phyloP scores from a whole-genome alignment of 2,329 filamentous ascomycete species.

The Ascochyta lentis region DNA sequence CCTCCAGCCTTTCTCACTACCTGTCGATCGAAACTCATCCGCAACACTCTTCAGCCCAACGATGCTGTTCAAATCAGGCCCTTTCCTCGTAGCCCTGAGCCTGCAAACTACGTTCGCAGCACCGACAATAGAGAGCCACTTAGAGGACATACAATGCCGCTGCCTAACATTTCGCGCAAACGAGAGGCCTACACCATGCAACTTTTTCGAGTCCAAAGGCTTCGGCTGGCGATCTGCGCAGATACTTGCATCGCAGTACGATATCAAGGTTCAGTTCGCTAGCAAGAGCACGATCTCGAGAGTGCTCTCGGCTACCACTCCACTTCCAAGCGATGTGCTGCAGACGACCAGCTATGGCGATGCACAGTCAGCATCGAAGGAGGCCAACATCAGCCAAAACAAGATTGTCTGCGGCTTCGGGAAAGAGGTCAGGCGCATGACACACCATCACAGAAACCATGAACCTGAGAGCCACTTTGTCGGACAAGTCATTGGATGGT shows the following conservation, averaged over 20 bases:
- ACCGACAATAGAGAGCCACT: constrained; percentile 20
- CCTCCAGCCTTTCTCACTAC: not conserved
- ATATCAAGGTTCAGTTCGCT: constrained; percentile 35
- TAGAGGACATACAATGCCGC: constrained; percentile 33
- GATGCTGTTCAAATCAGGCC: not conserved
- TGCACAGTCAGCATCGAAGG: constrained; percentile 6
- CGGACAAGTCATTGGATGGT: constrained; percentile 25
- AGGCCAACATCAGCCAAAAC: constrained; percentile 20
- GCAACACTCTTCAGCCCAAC: not conserved
- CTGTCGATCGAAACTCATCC: not conserved
- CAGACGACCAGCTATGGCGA: constrained; percentile 19
- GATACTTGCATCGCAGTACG: constrained; percentile 28
- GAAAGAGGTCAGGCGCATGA: constrained; percentile 29
- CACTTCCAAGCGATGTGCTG: constrained; percentile 30
- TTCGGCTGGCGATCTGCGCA: constrained; percentile 35
- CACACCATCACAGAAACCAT: not conserved
- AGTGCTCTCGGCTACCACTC: constrained; percentile 27
- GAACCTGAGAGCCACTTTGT: constrained; percentile 23
- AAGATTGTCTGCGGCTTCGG: constrained; percentile 36
- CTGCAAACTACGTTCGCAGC: constrained; percentile 9
- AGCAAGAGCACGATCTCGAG: constrained; percentile 26
- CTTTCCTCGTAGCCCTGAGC: not conserved
- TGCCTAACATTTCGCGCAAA: constrained; percentile 34
- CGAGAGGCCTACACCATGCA: constrained; percentile 28
- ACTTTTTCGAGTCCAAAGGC: constrained; percentile 26